A percentile compares a stretch with the other conserved stretches of the same genome.
Evolutionary conservation across 2,329 filamentous ascomycete genomes (phyloP).

Genomic region (Kalmusia sp.): DNA sequence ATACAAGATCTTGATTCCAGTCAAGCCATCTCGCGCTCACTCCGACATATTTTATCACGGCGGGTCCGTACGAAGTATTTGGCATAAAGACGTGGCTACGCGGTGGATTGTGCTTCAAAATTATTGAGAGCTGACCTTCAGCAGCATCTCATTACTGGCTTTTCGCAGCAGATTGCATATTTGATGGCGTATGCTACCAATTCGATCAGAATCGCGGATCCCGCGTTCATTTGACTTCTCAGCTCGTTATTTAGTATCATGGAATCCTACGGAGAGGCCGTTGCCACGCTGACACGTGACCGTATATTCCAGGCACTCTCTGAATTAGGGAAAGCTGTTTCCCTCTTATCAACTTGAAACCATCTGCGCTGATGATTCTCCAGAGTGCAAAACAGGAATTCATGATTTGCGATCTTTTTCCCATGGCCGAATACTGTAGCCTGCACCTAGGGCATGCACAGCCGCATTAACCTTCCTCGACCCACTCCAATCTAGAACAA

Average conservation of each 20-base stretch:
- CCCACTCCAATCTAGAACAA: neutral
- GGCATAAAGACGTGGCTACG: too few species aligned
- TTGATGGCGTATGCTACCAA: neutral
- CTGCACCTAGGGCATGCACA: slow-evolving; percentile 1
- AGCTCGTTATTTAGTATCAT: neutral
- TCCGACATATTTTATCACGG: neutral
- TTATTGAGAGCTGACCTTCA: neutral
- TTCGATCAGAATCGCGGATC: neutral
- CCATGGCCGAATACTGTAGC: neutral
- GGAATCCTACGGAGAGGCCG: slow-evolving; percentile 12
- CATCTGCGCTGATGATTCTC: too few species aligned
- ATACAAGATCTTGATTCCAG: neutral
- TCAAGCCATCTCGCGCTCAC: neutral
- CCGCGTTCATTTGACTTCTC: neutral
- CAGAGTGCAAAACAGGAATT: too few species aligned
- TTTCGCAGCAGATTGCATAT: slow-evolving; percentile 3
- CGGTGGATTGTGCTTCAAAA: too few species aligned
- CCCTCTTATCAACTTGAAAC: too few species aligned
- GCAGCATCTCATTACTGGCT: slow-evolving; percentile 2
- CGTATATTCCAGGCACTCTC: too few species aligned
- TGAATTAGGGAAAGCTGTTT: too few species aligned
- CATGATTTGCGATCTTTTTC: too few species aligned
- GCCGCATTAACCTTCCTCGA: neutral
- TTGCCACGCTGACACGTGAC: slow-evolving; percentile 16
- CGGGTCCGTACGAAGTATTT: neutral